A percentile compares a stretch with the other conserved stretches of the same genome.
Conservation (phyloP, 257 asterid species). For the Echium plantagineum region DNA sequence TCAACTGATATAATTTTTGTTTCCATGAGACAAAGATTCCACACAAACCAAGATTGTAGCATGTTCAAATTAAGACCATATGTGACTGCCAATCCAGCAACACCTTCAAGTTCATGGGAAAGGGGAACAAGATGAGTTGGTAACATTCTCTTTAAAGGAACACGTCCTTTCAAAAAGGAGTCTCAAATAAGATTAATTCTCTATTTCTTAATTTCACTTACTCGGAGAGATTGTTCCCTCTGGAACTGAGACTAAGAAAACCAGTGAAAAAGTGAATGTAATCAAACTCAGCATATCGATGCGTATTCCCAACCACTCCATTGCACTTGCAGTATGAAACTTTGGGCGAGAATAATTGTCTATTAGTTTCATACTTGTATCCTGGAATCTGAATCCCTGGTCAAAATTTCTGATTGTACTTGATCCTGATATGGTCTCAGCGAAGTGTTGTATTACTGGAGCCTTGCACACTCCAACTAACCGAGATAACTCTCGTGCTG, state of each 20-base stretch:
- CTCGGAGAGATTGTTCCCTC: conserved; percentile 73
- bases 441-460: conserved; percentile 79
- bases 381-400: conserved; percentile 62
- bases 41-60: conserved; percentile 57
- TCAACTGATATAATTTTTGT: conserved; percentile 81
- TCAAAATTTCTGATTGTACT: conserved; percentile 75
- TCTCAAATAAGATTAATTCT: background rate
- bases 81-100: conserved; percentile 84
- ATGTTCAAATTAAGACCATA: conserved; percentile 72
- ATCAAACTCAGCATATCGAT: conserved; percentile 60
- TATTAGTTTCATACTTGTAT: conserved; percentile 53
- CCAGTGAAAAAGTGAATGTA: conserved; percentile 52
- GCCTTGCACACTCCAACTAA: conserved; percentile 76
- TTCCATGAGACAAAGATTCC: conserved; percentile 68
- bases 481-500: conserved; percentile 85
- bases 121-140: background rate
- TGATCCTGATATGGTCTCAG: conserved; percentile 86
- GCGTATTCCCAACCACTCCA: conserved; percentile 91
- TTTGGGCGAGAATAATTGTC: conserved; percentile 72
- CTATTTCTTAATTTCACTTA: conserved; percentile 18
- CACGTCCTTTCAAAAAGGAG: no score
- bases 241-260: conserved; percentile 63
- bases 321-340: conserved; percentile 61
- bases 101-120: conserved; percentile 34
- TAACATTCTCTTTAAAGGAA: background rate